Conservation (phyloP, 192 early-diverging fungal species). For the Backusella westeae region DNA sequence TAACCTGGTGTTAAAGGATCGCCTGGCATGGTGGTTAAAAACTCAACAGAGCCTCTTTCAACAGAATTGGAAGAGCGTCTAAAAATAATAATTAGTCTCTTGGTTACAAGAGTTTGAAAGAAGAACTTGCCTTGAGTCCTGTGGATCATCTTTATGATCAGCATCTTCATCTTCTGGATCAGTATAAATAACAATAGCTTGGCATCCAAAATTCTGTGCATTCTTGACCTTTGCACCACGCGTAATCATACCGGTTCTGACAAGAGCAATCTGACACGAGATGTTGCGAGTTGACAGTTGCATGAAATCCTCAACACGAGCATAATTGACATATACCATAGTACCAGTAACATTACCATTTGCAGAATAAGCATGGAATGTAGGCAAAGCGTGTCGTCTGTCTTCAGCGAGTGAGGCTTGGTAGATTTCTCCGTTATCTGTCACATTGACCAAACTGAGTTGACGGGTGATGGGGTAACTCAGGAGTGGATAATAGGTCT, state of each 20-base stretch:
- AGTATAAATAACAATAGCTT: constrained; percentile 57
- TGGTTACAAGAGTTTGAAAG: background rate
- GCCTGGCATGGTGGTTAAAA: constrained; percentile 44
- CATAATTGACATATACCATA: constrained; percentile 65
- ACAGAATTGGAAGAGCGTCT: constrained; percentile 49
- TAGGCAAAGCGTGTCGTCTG: constrained; percentile 44
- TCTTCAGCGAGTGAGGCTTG: constrained; percentile 56
- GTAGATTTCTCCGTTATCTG: constrained; percentile 30
- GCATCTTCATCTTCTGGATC: constrained; percentile 64
- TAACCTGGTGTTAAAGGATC: constrained; percentile 64
- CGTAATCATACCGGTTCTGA: constrained; percentile 50
- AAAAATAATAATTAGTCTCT: background rate
- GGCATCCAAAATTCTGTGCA: constrained; percentile 53
- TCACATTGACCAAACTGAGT: constrained; percentile 46
- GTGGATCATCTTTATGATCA: constrained; percentile 43
- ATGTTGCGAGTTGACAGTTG: constrained; percentile 38
- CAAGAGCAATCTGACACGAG: constrained; percentile 49
- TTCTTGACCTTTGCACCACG: constrained; percentile 53
- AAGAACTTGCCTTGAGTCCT: constrained; percentile 46
- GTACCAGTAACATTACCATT: constrained; percentile 58
- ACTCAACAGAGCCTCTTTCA: constrained; percentile 54
- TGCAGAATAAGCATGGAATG: constrained; percentile 62
- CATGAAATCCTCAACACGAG: constrained; percentile 51
- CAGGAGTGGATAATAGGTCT: constrained; percentile 56
- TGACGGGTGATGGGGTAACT: constrained; percentile 47